Conservation (phyloP, 2,329 filamentous ascomycete genomes). For the Trichoderma endophyticum region DNA sequence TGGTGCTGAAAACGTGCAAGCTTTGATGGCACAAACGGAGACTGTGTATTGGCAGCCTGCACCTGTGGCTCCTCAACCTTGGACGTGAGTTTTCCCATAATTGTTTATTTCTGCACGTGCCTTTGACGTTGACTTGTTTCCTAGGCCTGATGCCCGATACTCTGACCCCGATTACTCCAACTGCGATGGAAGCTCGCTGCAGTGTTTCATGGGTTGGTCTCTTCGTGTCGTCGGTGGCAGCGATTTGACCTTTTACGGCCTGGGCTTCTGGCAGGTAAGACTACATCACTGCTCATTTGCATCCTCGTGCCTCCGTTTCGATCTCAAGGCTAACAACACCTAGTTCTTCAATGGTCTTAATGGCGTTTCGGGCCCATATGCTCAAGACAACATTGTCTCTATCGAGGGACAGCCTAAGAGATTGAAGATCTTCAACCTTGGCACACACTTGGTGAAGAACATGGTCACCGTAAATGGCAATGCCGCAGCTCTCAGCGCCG, state of each 20-base stretch:
- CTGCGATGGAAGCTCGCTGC: constrained; percentile 18
- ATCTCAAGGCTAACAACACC: background rate
- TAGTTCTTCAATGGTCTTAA: constrained; percentile 21
- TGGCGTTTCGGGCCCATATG: constrained; percentile 18
- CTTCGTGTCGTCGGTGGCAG: constrained; percentile 17
- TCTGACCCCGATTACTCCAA: constrained; percentile 24
- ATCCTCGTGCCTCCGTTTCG: too few species aligned
- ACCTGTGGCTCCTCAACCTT: constrained; percentile 38
- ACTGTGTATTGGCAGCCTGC: constrained; percentile 40
- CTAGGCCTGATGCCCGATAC: constrained; percentile 19
- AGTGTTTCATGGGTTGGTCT: constrained; percentile 20
- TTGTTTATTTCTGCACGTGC: background rate
- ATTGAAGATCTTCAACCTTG: constrained; percentile 20
- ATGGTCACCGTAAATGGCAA: constrained; percentile 19
- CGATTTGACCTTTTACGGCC: constrained; percentile 14
- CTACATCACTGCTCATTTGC: background rate
- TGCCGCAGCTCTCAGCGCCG: constrained; percentile 17
- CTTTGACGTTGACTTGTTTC: background rate
- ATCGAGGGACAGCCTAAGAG: constrained; percentile 16
- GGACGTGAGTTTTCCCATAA: constrained; percentile 25
- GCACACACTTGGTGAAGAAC: constrained; percentile 20
- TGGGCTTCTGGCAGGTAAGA: constrained; percentile 19
- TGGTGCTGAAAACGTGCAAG: constrained; percentile 42
- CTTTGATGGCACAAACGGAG: constrained; percentile 45
- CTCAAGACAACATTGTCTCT: constrained; percentile 21